Evolutionary conservation across 2,329 filamentous ascomycete species (phyloP).

Genomic region (Exophiala phaeomuriformis): DNA sequence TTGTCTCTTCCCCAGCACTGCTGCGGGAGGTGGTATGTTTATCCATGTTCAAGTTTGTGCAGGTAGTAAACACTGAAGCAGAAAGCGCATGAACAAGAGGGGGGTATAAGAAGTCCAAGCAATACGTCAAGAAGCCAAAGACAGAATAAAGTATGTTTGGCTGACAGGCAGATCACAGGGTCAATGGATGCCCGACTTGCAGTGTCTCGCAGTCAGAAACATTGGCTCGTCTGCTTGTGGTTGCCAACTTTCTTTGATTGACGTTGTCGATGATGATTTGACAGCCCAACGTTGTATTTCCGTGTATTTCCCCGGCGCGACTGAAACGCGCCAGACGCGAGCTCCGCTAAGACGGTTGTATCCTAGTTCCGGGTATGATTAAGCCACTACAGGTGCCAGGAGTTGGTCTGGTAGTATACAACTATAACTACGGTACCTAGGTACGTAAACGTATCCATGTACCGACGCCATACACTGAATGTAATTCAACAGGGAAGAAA

Average conservation of each 20-base stretch:
- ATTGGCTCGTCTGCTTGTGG: neutral
- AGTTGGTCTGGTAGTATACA: no score
- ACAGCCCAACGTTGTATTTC: neutral
- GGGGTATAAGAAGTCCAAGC: neutral
- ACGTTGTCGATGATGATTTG: neutral
- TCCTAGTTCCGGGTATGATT: neutral
- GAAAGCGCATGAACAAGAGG: neutral
- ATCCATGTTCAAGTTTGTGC: conserved; percentile 8
- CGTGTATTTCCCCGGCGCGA: neutral
- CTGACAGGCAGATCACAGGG: neutral
- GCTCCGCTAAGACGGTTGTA: neutral
- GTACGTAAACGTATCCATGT: neutral
- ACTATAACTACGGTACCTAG: neutral
- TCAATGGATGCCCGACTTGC: neutral
- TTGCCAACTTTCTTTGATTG: neutral
- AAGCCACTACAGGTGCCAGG: no score
- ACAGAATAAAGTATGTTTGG: neutral
- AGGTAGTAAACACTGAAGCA: neutral
- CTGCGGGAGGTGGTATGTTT: conserved; percentile 8
- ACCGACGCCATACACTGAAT: no score
- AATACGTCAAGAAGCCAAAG: neutral
- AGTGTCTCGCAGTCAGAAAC: neutral
- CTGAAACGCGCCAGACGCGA: neutral
- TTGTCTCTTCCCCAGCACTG: conserved; percentile 10
- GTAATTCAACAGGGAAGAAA: no score